Percentiles rank a stretch among this genome's conserved stretches.
Conservation (phyloP, 176 grass and related monocot species). For the Cenchrus purpureus region DNA sequence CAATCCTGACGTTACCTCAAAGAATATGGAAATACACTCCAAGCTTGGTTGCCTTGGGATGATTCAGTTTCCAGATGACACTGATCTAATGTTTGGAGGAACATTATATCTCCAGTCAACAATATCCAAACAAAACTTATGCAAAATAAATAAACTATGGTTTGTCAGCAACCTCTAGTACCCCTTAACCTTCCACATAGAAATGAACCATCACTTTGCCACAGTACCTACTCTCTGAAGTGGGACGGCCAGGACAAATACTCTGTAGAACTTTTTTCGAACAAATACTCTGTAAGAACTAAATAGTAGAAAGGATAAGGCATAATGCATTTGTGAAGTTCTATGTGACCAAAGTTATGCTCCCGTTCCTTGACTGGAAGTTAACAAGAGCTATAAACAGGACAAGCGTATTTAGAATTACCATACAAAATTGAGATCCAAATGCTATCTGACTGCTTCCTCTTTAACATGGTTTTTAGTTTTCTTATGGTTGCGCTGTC, state of each 20-base stretch:
- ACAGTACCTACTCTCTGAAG: not conserved
- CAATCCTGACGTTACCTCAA: not conserved
- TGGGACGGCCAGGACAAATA: not conserved
- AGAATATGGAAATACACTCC: not conserved
- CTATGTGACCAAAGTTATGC: not conserved
- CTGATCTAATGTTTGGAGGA: not conserved
- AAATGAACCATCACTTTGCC: not conserved
- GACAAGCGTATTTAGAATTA: not conserved
- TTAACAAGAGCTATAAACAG: not conserved
- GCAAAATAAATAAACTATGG: not conserved
- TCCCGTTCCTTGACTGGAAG: not conserved
- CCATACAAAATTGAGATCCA: not conserved
- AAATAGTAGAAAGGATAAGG: not conserved
- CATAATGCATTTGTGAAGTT: conserved; percentile 5
- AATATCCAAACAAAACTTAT: not conserved
- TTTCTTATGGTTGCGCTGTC: conserved; percentile 4
- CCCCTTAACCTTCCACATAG: not conserved
- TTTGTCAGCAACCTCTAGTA: not conserved
- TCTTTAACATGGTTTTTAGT: not conserved
- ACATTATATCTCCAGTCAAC: not conserved
- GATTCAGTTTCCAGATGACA: conserved; percentile 8
- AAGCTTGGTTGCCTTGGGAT: not conserved
- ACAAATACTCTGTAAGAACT: not conserved
- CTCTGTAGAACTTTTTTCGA: not conserved
- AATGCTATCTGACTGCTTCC: not conserved